Evolutionary conservation across 1,284 basidiomycete species (phyloP).

Genomic region (Leccinum pachyderme): DNA sequence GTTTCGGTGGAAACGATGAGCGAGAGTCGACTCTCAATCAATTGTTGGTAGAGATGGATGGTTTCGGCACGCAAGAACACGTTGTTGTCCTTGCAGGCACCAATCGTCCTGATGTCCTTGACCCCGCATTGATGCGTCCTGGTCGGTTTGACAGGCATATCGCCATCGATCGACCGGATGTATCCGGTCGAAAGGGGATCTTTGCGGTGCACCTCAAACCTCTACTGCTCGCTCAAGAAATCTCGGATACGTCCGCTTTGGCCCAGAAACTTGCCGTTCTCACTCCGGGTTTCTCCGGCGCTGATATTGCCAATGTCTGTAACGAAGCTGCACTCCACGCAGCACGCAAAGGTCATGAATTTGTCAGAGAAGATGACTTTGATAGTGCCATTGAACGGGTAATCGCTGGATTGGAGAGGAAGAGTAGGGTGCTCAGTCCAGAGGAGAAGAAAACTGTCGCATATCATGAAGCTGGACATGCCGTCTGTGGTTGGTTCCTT

Average conservation of each 20-base stretch:
- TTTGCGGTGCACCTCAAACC: conserved; percentile 92
- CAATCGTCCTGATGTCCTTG: conserved; percentile 95
- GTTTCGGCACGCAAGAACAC: conserved; percentile 94
- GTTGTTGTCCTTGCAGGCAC: conserved; percentile 97
- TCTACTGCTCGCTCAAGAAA: conserved; percentile 63
- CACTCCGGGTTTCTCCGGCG: conserved; percentile 97
- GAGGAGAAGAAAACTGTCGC: conserved; percentile 99
- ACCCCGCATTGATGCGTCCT: conserved; percentile 92
- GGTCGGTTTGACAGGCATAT: conserved; percentile 98
- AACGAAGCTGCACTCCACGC: conserved; percentile 98
- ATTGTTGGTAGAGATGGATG: conserved; percentile 99
- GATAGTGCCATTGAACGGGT: conserved; percentile 98
- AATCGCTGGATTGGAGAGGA: conserved; percentile 95
- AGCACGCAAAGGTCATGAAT: conserved; percentile 81
- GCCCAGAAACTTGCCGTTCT: conserved; percentile 93
- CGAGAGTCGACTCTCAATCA: conserved; percentile 98
- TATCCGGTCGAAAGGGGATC: conserved; percentile 91
- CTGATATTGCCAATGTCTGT: conserved; percentile 98
- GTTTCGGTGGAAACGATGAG: conserved; percentile 95
- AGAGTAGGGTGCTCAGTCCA: conserved; percentile 88
- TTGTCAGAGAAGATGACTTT: conserved; percentile 85
- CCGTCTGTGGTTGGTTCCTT: conserved; percentile 97
- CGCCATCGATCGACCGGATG: conserved; percentile 92
- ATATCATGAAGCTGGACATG: conserved; percentile 99
- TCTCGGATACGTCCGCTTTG: conserved; percentile 61